Conservation (phyloP, 1,139 yeast genomes). For the Candida tropicalis region DNA sequence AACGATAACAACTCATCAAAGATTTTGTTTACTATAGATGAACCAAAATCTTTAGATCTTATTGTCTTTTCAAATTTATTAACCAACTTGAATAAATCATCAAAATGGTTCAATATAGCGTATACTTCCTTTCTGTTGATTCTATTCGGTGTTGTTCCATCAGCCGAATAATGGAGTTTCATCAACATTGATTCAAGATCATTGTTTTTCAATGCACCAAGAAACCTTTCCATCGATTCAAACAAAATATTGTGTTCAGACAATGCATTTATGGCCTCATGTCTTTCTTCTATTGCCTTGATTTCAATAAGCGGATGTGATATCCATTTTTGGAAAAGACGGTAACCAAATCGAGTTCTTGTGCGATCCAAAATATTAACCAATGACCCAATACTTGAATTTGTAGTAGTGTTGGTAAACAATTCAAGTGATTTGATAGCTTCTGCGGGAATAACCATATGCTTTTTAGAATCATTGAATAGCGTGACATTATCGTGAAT, state of each 20-base stretch:
- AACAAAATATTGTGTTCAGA: conserved; percentile 48
- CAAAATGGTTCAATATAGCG: conserved; percentile 53
- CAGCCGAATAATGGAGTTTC: conserved; percentile 62
- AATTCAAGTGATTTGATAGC: conserved; percentile 75
- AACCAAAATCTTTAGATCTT: conserved; percentile 17
- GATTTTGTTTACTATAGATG: conserved; percentile 28
- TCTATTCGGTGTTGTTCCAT: conserved; percentile 35
- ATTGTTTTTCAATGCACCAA: conserved; percentile 35
- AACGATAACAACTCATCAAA: conserved; percentile 25
- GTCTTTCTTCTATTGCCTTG: conserved; percentile 56
- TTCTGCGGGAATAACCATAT: conserved; percentile 70
- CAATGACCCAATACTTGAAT: conserved; percentile 64
- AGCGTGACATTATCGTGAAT: conserved; percentile 48
- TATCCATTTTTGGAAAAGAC: conserved; percentile 73
- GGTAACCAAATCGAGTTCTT: conserved; percentile 70
- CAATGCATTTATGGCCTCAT: conserved; percentile 66
- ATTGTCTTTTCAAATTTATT: conserved; percentile 28
- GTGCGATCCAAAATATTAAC: conserved; percentile 83
- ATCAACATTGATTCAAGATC: conserved; percentile 73
- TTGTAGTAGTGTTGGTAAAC: conserved; percentile 63
- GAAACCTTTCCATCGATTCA: conserved; percentile 50
- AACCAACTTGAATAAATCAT: conserved; percentile 36
- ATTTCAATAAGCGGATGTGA: conserved; percentile 65
- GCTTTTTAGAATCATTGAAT: conserved; percentile 49
- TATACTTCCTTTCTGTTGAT: conserved; percentile 70